These are phyloP conservation scores for Wickerhamomyces bisporus DNA, from an alignment of 805 yeast species.

Conservation along the genomic window DNA sequence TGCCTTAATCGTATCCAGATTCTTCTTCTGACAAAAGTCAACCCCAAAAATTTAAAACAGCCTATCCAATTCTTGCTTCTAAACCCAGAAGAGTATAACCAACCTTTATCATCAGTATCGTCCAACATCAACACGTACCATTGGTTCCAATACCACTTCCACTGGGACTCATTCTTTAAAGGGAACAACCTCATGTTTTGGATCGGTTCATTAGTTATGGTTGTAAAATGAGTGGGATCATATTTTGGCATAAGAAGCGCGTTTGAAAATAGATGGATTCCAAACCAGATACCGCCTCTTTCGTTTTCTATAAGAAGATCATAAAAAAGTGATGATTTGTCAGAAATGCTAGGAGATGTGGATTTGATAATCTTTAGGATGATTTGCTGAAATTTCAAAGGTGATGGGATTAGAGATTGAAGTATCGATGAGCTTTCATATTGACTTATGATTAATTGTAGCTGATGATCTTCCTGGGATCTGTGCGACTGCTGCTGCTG, in stretches of 20 bases:
- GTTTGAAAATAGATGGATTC: constrained; percentile 45
- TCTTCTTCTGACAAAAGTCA: constrained; percentile 58
- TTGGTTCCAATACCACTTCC: constrained; percentile 64
- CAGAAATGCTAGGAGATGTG: no score
- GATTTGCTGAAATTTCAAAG: background rate
- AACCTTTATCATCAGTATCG: constrained; percentile 82
- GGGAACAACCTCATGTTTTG: constrained; percentile 21
- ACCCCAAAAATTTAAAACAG: constrained; percentile 42
- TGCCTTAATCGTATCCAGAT: constrained; percentile 48
- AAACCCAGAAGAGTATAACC: constrained; percentile 61
- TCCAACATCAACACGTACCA: constrained; percentile 70
- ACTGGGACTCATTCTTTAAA: constrained; percentile 44
- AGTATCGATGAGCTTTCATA: background rate
- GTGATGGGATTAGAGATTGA: background rate
- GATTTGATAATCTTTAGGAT: background rate
- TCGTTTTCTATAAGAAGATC: constrained; percentile 50
- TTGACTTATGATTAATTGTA: background rate
- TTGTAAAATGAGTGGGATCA: constrained; percentile 39
- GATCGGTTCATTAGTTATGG: constrained; percentile 23
- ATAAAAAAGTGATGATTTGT: no score
- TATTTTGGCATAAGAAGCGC: constrained; percentile 35
- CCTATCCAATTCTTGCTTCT: constrained; percentile 57
- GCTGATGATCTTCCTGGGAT: background rate
- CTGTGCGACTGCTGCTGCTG: background rate
- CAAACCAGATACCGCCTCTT: constrained; percentile 48